A percentile compares a stretch with the other conserved stretches of the same genome.
These are phyloP conservation scores for Candida labiduridarum DNA, from an alignment of 1,139 yeast genomes.

Conservation along the genomic window DNA sequence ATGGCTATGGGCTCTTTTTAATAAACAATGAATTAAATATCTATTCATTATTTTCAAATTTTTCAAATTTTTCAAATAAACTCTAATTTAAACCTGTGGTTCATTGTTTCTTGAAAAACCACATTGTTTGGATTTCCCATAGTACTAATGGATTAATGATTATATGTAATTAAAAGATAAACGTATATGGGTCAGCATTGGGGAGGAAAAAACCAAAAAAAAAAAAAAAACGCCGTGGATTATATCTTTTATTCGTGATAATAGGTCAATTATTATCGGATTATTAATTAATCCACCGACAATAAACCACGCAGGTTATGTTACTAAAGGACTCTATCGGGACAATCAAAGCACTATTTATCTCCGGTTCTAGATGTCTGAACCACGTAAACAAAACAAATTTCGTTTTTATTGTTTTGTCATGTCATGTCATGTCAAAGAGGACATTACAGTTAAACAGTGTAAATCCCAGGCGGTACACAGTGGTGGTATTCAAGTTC, in stretches of 20 bases:
- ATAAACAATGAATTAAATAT: background rate
- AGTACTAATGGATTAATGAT: background rate
- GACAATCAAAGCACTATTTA: no score
- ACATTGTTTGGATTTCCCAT: background rate
- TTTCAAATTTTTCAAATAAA: background rate
- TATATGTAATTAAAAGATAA: conserved; percentile 1
- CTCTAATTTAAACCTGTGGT: background rate
- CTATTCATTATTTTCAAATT: background rate
- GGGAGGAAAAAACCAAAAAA: background rate
- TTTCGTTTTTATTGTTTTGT: no score
- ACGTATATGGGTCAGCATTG: background rate
- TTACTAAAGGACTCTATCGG: background rate
- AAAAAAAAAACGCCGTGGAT: background rate
- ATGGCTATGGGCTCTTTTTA: no score
- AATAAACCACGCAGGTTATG: background rate
- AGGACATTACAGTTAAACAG: no score
- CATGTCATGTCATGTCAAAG: no score
- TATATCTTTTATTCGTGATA: background rate
- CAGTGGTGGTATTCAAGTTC: no score
- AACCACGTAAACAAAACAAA: no score
- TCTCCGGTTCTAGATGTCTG: no score
- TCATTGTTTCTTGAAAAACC: background rate
- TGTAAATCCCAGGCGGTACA: no score
- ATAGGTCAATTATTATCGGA: background rate
- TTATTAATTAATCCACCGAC: background rate